These are phyloP conservation scores for Pulveroboletus sp. DNA, from an alignment of 768 basidiomycete genomes.

Conservation along the genomic window DNA sequence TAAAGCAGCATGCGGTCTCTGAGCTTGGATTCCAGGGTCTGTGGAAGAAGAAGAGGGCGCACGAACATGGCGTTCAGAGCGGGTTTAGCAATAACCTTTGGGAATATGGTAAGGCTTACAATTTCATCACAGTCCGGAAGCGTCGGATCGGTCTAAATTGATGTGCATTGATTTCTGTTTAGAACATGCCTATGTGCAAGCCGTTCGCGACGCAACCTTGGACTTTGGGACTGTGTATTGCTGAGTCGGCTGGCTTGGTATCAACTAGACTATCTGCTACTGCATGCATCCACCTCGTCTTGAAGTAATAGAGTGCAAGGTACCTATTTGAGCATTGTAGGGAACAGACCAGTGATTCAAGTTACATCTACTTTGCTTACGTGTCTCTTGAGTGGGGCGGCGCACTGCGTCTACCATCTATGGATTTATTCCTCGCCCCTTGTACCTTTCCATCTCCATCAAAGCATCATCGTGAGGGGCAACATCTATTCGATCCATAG, in stretches of 20 bases:
- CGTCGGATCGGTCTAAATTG: background rate
- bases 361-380: too few species aligned
- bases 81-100: constrained; percentile 48
- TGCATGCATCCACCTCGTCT: too few species aligned
- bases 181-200: constrained; percentile 69
- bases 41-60: constrained; percentile 49
- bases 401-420: background rate
- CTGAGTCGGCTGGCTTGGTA: constrained; percentile 9
- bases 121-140: background rate
- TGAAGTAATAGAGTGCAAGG: too few species aligned
- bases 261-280: too few species aligned
- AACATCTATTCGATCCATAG: background rate
- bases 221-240: constrained; percentile 38
- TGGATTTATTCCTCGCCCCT: background rate
- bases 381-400: too few species aligned
- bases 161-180: background rate
- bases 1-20: constrained; percentile 30
- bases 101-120: constrained; percentile 55
- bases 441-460: background rate
- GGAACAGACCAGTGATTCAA: too few species aligned
- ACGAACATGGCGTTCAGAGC: constrained; percentile 42
- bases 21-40: constrained; percentile 65
- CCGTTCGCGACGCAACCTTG: constrained; percentile 38
- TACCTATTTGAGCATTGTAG: too few species aligned
- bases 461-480: too few species aligned